These are phyloP conservation scores for Aspergillus sp. DNA, from an alignment of 2,329 filamentous ascomycete genomes.

Conservation along the genomic window DNA sequence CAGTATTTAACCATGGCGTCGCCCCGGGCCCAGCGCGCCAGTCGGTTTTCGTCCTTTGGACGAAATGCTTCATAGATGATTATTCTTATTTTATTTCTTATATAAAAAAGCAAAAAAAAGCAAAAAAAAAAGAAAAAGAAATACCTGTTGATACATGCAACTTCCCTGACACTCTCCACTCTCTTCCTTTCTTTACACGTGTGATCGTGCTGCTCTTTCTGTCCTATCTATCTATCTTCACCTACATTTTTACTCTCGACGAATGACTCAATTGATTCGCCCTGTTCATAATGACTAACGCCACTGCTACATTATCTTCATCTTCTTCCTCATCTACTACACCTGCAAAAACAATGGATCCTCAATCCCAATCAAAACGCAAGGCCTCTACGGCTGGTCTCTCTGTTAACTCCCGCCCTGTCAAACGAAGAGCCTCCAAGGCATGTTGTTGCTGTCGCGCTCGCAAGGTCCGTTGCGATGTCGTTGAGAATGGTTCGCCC, in stretches of 20 bases:
- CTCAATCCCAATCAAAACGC: constrained; percentile 45
- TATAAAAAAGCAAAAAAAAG: constrained; percentile 4
- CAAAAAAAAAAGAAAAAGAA: constrained; percentile 9
- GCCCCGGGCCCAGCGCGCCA: background rate
- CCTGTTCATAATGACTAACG: background rate
- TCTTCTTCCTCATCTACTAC: constrained; percentile 14
- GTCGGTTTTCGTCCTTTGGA: background rate
- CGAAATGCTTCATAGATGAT: too few relatives aligned
- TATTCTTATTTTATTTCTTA: background rate
- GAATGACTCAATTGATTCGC: background rate
- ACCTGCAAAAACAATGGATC: constrained; percentile 14
- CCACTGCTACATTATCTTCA: constrained; percentile 13
- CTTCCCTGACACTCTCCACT: constrained; percentile 16
- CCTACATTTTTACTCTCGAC: constrained; percentile 1
- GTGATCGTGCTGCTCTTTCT: background rate
- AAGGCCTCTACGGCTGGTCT: constrained; percentile 55
- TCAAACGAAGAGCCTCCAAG: constrained; percentile 83
- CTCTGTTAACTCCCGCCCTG: constrained; percentile 50
- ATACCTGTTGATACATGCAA: background rate
- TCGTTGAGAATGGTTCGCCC: constrained; percentile 77
- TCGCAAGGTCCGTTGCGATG: constrained; percentile 89
- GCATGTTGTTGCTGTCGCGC: constrained; percentile 85
- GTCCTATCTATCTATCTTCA: constrained; percentile 1
- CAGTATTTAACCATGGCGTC: background rate
- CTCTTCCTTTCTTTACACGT: constrained; percentile 5